Percentiles rank a stretch among this genome's conserved stretches.
phyloP scores from a whole-genome alignment of 2,329 filamentous ascomycete genomes.

The Xenoacremonium recifei region DNA sequence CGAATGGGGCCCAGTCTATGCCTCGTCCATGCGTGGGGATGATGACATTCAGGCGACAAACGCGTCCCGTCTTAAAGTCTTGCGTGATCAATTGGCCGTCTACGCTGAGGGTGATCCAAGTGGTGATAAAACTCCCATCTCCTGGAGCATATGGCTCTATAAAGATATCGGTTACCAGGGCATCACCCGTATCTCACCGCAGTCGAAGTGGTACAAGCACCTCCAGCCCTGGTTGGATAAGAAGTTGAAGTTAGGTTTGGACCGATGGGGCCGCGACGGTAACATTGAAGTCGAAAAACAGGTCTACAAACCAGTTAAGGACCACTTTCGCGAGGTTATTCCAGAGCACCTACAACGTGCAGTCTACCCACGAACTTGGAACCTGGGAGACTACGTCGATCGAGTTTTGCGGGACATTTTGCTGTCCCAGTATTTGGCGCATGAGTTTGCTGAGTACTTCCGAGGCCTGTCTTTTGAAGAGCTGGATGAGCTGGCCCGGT shows the following conservation, averaged over 20 bases:
- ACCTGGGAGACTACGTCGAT: constrained; percentile 48
- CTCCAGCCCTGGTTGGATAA: neutral
- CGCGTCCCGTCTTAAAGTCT: neutral
- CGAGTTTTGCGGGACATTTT: constrained; percentile 38
- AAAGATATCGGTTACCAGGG: constrained; percentile 54
- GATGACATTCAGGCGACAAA: neutral
- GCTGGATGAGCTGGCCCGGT: constrained; percentile 50
- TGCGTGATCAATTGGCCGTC: constrained; percentile 32
- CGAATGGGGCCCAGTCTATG: constrained; percentile 1
- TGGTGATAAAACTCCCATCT: constrained; percentile 26
- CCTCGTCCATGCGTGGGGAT: neutral
- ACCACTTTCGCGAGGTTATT: neutral
- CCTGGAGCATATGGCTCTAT: constrained; percentile 59
- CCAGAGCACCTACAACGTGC: neutral
- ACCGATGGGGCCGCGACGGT: neutral
- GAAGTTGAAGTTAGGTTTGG: neutral
- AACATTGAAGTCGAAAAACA: neutral
- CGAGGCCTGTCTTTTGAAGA: constrained; percentile 47
- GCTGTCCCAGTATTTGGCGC: constrained; percentile 47
- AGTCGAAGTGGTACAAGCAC: neutral
- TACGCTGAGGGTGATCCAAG: constrained; percentile 17
- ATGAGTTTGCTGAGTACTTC: constrained; percentile 57
- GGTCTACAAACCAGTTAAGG: neutral
- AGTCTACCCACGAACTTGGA: constrained; percentile 46
- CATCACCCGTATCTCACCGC: constrained; percentile 36